These are phyloP conservation scores for Cryptococcus jaspeensis DNA, from an alignment of 1,284 basidiomycete genomes.

Conservation along the genomic window DNA sequence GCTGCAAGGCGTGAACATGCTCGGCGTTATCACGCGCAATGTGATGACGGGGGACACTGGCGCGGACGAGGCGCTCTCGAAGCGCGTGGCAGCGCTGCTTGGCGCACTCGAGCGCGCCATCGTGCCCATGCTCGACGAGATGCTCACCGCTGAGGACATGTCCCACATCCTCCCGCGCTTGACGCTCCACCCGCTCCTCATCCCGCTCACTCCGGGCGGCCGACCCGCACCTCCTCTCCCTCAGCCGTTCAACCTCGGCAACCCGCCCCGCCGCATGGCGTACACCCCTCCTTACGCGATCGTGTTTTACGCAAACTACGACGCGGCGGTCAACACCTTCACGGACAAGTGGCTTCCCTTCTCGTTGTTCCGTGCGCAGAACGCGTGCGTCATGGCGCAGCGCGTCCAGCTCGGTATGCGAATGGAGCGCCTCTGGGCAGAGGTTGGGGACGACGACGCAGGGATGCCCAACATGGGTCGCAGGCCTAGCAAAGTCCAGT, in stretches of 20 bases:
- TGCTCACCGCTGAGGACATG: slow-evolving; percentile 45
- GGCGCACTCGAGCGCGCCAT: slow-evolving; percentile 40
- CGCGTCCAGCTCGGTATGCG: slow-evolving; percentile 11
- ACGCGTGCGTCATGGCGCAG: slow-evolving; percentile 50
- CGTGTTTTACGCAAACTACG: slow-evolving; percentile 52
- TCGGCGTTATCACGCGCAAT: slow-evolving; percentile 46
- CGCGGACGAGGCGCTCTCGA: slow-evolving; percentile 22
- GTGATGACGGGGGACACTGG: slow-evolving; percentile 21
- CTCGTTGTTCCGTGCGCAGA: slow-evolving; percentile 51
- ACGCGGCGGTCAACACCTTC: slow-evolving; percentile 49
- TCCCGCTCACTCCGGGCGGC: slow-evolving; percentile 41
- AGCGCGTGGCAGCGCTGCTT: slow-evolving; percentile 34
- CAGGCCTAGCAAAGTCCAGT: slow-evolving; percentile 48
- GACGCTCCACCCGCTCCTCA: slow-evolving; percentile 40
- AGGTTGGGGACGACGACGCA: background rate
- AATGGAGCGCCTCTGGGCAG: background rate
- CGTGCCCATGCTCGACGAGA: slow-evolving; percentile 49
- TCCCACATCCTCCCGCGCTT: slow-evolving; percentile 46
- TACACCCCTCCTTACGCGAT: slow-evolving; percentile 50
- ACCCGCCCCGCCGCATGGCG: slow-evolving; percentile 5
- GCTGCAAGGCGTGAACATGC: slow-evolving; percentile 47
- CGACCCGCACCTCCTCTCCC: slow-evolving; percentile 1
- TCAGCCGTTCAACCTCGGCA: background rate
- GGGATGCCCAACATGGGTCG: slow-evolving; percentile 6
- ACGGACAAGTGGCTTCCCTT: slow-evolving; percentile 53